A percentile compares a stretch with the other conserved stretches of the same genome.
phyloP scores from a whole-genome alignment of 2,329 filamentous ascomycete species.

The Aspergillus brasiliensis region DNA sequence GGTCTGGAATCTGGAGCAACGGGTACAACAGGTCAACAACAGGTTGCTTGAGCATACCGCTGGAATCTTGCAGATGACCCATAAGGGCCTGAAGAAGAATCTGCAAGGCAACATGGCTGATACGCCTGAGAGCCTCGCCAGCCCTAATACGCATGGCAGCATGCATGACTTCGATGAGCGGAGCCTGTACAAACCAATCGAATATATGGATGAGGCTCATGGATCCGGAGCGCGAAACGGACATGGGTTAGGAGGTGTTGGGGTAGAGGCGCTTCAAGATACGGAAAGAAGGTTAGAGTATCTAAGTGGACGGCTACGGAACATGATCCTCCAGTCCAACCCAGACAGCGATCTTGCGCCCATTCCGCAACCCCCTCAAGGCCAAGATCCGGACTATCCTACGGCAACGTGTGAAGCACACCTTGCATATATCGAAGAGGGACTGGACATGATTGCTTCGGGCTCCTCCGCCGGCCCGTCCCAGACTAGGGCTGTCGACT shows the following conservation, averaged over 20 bases:
- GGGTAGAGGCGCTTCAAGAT: conserved; percentile 57
- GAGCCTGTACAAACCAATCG: conserved; percentile 70
- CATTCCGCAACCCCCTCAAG: conserved; percentile 36
- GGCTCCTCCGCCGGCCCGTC: conserved; percentile 37
- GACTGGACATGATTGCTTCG: conserved; percentile 61
- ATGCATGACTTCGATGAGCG: conserved; percentile 74
- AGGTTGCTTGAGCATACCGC: conserved; percentile 86
- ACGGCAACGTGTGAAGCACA: conserved; percentile 54
- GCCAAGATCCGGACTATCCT: conserved; percentile 30
- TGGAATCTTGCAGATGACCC: conserved; percentile 86
- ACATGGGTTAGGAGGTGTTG: conserved; percentile 18
- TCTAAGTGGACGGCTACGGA: conserved; percentile 67
- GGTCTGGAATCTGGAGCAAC: conserved; percentile 76
- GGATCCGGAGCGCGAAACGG: conserved; percentile 27
- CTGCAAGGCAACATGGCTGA: conserved; percentile 60
- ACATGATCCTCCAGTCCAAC: conserved; percentile 60
- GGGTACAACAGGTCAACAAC: conserved; percentile 72
- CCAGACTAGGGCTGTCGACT: conserved; percentile 18
- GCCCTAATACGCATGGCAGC: conserved; percentile 54
- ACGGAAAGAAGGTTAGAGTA: conserved; percentile 68
- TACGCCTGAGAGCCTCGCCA: conserved; percentile 75
- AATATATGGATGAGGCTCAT: conserved; percentile 59
- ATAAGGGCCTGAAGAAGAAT: conserved; percentile 70
- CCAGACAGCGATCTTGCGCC: conserved; percentile 39
- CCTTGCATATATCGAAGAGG: conserved; percentile 70